Base-by-base conservation (phyloP, 2,329 filamentous ascomycete genomes). In the Tympanopsis confertula region DNA sequence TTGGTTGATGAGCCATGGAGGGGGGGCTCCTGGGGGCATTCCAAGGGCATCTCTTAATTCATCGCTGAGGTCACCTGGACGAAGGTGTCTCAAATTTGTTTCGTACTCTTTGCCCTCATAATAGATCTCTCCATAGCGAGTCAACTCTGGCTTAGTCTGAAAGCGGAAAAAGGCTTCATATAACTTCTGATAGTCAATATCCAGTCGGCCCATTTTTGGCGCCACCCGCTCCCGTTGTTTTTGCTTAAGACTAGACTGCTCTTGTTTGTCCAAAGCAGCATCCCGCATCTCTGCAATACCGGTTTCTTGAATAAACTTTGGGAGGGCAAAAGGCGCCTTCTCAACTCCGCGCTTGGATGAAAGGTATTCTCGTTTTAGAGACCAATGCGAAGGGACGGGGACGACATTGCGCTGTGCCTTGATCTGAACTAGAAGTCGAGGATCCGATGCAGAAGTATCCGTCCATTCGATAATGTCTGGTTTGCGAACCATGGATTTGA, bases 41-140 rank as follows among this genome's bases (percentile, higher is more conserved):
- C 86, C 91, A 1, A 98, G 72, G 4, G 91, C 89, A 53, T 96
- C 89, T 52, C 86, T 89, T 29, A 95, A 71, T 48, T 86, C 80
- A 39, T 96, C 86, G 48, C 81, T 91, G 36, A 96, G 61, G 49
- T 96, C 88, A 24, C 91, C 91, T 1, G 91, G 86, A 45, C 87
- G 79, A 42, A 95, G 74, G 61, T 95, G 85, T 49, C 85, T 81
- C 45, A 94, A 73, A 55, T 96, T 94, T 1, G 91, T 94, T 61
- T 98, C 91, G 53, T 86, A 91, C 56, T 98, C 91, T 58, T 98
- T 98, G 54, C 91, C 91, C 61, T 98, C 91, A 57, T 96, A 96
- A 60, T 98, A 98, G n/a, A 98, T 88, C 58, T 98, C 91, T 29
- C 91, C 91, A 50, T 94, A 98, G 32, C 88, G 76, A 20, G 91